Evolutionary conservation across 179 eudicot species (phyloP), one percentile per base, ranked within the genome.

Genomic region (Corrigiola litoralis): DNA sequence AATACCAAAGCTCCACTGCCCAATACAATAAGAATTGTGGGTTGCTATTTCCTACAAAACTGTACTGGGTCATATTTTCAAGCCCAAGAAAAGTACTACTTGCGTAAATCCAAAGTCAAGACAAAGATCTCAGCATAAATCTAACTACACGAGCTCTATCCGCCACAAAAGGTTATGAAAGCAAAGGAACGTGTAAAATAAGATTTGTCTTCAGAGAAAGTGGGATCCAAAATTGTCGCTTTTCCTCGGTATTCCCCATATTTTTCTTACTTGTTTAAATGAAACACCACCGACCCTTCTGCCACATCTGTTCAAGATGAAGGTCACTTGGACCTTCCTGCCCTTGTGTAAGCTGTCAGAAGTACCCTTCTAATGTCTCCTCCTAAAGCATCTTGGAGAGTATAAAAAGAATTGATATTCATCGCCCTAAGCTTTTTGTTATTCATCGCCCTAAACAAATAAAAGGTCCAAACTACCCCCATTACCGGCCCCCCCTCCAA

Each of bases 261-360:
- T 63, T 49, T 63, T 0, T 47, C 32, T 47, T 33, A n/a, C 16
- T 63, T 47, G 57, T 47, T 47, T 47, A 47, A 18, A 29, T 14
- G 45, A 32, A 20, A 13, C 33, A 33, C 23, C 46, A 63, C 67
- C 67, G 57, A 6, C 67, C 67, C 31, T 34, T 27, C 37, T 32
- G 67, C 57, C 46, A 48, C 45, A 48, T 63, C 67, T 42, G 34
- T 33, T 29, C 14, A 16, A 8, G 6, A 25, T 24, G 5, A 25
- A 28, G 5, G 4, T 44, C 3, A 13, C 21, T 8, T 3, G 8
- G 52, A 61, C 65, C 8, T 16, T 61, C 42, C 31, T 61, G 37
- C 50, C 65, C 65, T 44, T 44, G 7, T 0, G 5, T 24, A 46
- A 46, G 5, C 1, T 46, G 21, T 46, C 20, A n/a, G 6, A 46